Conservation (phyloP, 164 flowering plant species). For the Chloranthus sessilifolius region DNA sequence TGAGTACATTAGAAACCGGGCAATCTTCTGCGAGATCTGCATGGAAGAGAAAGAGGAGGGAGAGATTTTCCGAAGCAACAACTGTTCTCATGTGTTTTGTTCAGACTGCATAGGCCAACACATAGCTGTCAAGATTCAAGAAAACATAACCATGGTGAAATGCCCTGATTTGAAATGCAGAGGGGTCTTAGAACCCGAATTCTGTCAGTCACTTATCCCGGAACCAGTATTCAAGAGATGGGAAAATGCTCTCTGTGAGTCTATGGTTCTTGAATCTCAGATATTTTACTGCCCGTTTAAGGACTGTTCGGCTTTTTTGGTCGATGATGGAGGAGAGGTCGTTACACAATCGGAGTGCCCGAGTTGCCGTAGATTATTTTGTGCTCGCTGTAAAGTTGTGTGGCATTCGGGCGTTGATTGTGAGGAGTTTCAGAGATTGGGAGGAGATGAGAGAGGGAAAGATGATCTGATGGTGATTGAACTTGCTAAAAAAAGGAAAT, state of each 20-base stretch:
- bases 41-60: slow-evolving; percentile 12
- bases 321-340: slow-evolving; percentile 9
- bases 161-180: slow-evolving; percentile 15
- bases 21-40: slow-evolving; percentile 20
- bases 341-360: slow-evolving; percentile 28
- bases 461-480: slow-evolving; percentile 28
- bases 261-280: slow-evolving; percentile 12
- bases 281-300: slow-evolving; percentile 18
- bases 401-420: slow-evolving; percentile 42
- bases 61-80: slow-evolving; percentile 13
- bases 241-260: slow-evolving; percentile 17
- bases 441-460: slow-evolving; percentile 14
- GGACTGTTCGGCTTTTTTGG: slow-evolving; percentile 13
- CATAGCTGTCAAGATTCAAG: slow-evolving; percentile 17
- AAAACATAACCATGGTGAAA: slow-evolving; percentile 9
- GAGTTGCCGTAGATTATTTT: slow-evolving; percentile 35
- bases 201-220: slow-evolving; percentile 11
- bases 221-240: slow-evolving; percentile 17
- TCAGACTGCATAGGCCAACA: slow-evolving; percentile 18
- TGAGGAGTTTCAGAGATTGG: slow-evolving; percentile 27
- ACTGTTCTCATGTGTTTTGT: slow-evolving; percentile 19
- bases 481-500: slow-evolving; percentile 31
- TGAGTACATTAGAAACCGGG: neutral
- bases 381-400: slow-evolving; percentile 43
- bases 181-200: slow-evolving; percentile 11